phyloP scores from a whole-genome alignment of 2,329 filamentous ascomycete genomes.

The Penicillium rolfsii region DNA sequence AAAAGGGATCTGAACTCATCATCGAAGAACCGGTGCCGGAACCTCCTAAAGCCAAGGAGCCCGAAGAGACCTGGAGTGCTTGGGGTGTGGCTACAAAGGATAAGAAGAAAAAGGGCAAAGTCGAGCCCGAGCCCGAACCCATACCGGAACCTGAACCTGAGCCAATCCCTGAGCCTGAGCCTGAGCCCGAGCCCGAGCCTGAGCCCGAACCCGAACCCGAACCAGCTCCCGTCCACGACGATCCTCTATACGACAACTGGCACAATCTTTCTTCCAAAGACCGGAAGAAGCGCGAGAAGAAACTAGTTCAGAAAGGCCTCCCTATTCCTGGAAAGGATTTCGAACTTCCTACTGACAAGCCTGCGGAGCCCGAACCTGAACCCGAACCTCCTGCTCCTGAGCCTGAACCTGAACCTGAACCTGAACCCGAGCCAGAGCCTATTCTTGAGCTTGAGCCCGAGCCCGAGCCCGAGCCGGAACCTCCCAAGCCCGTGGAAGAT shows the following conservation, averaged over 20 bases:
- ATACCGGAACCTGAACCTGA: conserved; percentile 25
- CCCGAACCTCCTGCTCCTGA: conserved; percentile 15
- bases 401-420: conserved; percentile 22
- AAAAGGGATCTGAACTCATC: conserved; percentile 32
- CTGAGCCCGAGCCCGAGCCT: conserved; percentile 34
- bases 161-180: conserved; percentile 27
- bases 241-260: conserved; percentile 44
- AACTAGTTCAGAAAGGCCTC: conserved; percentile 33
- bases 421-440: conserved; percentile 34
- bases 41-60: conserved; percentile 29
- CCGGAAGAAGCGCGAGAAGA: conserved; percentile 50
- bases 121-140: conserved; percentile 35
- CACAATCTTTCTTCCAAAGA: conserved; percentile 44
- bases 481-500: conserved; percentile 26
- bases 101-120: conserved; percentile 38
- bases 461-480: conserved; percentile 25
- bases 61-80: conserved; percentile 32
- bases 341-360: conserved; percentile 28
- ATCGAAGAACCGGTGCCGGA: conserved; percentile 26
- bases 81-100: conserved; percentile 33
- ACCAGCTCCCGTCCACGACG: conserved; percentile 36
- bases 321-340: conserved; percentile 37
- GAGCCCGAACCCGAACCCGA: conserved; percentile 40
- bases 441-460: conserved; percentile 31
- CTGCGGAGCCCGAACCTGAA: conserved; percentile 29